Evolutionary conservation across 2,329 filamentous ascomycete species (phyloP), one percentile per base, ranked within the genome.

Genomic region (Xylaria sp.): DNA sequence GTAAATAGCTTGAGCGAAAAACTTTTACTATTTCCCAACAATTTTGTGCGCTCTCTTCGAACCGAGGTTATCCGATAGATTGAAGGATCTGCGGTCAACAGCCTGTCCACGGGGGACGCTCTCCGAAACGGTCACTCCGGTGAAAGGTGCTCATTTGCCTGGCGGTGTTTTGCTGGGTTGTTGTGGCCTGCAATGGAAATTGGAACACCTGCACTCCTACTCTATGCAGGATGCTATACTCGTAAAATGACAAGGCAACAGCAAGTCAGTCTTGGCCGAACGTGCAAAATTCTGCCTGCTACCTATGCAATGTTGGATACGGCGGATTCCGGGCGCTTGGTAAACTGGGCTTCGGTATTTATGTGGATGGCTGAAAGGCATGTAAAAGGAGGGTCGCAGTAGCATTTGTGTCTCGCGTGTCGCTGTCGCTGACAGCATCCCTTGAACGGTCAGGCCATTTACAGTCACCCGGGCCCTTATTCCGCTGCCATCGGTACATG

Each of bases 381-480:
- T 20, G 28, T 44, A 20, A 18, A 20, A 18, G 25, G n/a, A 46
- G 54, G 63, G 63, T 59, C 34, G 23, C 63, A 59, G 50, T 44
- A 31, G 50, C 25, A 56, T 48, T 28, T 13, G 31, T 34, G 5
- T 60, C 34, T 56, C 23, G 18, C 23, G 12, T 37, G 37, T n/a
- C 28, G 41, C 28, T 56, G 10, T 28, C n/a, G 46, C 52, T 51
- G 52, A 52, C 52, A 37, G 44, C 50, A 39, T 34, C 23, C 31
- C 23, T 46, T 20, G 37, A 34, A 34, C n/a, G 46, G 18, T n/a
- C 44, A 37, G 46, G 9, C 25, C 20, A 20, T 25, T 34, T 39
- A 1, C 18, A 39, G 37, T 37, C 59, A 31, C 48, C 66, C n/a
- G 55, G 61, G 18, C 55, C 55, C 66, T n/a, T 25, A 8, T 57